phyloP scores from a whole-genome alignment of 1,284 basidiomycete genomes.

The Fomitopsis betulina region DNA sequence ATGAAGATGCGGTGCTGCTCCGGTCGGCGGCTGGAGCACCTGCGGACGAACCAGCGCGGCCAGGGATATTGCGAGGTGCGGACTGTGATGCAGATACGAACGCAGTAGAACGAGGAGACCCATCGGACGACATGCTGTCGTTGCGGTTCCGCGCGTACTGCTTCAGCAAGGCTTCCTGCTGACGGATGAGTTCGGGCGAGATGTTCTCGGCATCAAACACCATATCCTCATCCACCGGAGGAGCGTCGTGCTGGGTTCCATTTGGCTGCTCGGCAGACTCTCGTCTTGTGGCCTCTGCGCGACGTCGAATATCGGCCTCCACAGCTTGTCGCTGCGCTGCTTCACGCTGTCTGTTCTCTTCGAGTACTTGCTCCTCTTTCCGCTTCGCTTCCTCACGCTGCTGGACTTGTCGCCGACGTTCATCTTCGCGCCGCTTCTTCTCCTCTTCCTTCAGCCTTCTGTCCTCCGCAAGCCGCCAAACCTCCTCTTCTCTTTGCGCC shows the following conservation, averaged over 20 bases:
- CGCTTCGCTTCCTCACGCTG: constrained; percentile 12
- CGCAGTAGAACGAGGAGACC: constrained; percentile 4
- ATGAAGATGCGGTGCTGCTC: constrained; percentile 27
- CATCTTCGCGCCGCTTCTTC: constrained; percentile 16
- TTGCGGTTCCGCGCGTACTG: constrained; percentile 21
- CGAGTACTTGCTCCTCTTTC: constrained; percentile 6
- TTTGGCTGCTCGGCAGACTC: not conserved
- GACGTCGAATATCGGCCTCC: constrained; percentile 1
- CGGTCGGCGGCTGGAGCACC: constrained; percentile 23
- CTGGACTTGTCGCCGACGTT: constrained; percentile 12
- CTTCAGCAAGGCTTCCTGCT: constrained; percentile 16
- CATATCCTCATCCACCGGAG: constrained; percentile 4
- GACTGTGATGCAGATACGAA: constrained; percentile 2
- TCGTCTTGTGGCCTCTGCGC: constrained; percentile 1
- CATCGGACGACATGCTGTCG: constrained; percentile 21
- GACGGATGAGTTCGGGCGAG: constrained; percentile 2
- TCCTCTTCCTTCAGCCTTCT: constrained; percentile 22
- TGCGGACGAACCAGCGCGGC: constrained; percentile 18
- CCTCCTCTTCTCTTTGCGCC: no score
- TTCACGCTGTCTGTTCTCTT: constrained; percentile 7
- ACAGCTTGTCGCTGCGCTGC: constrained; percentile 7
- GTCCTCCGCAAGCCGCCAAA: constrained; percentile 20
- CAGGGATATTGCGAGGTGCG: constrained; percentile 16
- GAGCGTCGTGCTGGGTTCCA: not conserved
- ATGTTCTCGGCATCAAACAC: not conserved